phyloP scores from a whole-genome alignment of 441 rosid species.

The Gossypium schwendimanii region DNA sequence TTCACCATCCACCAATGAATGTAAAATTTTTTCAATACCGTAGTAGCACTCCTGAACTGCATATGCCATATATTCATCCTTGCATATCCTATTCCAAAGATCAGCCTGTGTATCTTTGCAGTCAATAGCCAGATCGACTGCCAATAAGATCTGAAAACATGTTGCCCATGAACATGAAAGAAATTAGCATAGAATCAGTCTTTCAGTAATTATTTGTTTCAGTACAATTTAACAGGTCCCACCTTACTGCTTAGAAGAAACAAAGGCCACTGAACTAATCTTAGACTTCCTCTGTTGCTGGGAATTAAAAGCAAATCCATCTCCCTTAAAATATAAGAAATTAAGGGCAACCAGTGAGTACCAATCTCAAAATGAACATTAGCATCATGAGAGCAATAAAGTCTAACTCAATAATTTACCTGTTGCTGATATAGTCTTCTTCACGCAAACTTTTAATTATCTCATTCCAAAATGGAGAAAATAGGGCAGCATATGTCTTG shows the following conservation, averaged over 20 bases:
- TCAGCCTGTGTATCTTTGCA: slow-evolving; percentile 75
- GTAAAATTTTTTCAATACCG: slow-evolving; percentile 72
- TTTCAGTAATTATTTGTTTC: not conserved
- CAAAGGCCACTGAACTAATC: slow-evolving; percentile 98
- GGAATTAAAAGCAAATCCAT: slow-evolving; percentile 94
- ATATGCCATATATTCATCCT: slow-evolving; percentile 96
- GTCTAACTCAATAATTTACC: slow-evolving; percentile 36
- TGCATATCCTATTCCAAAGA: slow-evolving; percentile 77
- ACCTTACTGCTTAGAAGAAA: slow-evolving; percentile 99
- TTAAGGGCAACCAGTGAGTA: not conserved
- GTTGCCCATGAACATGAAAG: slow-evolving; percentile 15
- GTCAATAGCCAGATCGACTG: slow-evolving; percentile 92
- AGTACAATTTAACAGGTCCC: slow-evolving; percentile 17
- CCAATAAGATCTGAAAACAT: slow-evolving; percentile 72
- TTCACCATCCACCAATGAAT: slow-evolving; percentile 85
- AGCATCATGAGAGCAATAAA: slow-evolving; percentile 14
- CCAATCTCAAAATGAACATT: slow-evolving; percentile 1
- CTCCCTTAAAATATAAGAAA: slow-evolving; percentile 53
- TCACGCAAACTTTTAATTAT: slow-evolving; percentile 93
- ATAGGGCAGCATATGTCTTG: slow-evolving; percentile 81
- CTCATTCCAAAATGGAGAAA: slow-evolving; percentile 99
- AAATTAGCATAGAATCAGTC: slow-evolving; percentile 13
- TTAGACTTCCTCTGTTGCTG: slow-evolving; percentile 86
- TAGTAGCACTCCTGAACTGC: slow-evolving; percentile 96
- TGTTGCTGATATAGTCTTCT: slow-evolving; percentile 92